These are phyloP conservation scores for Calendula officinalis DNA, from an alignment of 129 eudicot genomes.

Conservation along the genomic window DNA sequence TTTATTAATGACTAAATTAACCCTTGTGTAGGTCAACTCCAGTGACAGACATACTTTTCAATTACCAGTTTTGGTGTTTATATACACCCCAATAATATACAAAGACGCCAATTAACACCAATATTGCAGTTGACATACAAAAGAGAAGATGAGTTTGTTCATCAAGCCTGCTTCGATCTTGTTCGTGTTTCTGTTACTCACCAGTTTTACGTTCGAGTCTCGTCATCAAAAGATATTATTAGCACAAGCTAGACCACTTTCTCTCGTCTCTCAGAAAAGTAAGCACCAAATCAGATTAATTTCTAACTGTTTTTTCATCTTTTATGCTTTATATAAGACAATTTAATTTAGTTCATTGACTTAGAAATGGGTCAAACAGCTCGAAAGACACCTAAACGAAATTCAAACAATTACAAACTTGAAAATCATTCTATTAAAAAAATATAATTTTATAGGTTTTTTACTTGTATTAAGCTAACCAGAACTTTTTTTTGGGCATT, in stretches of 20 bases:
- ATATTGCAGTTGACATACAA: neutral
- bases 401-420: no score
- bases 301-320: neutral
- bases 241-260: slow-evolving; percentile 29
- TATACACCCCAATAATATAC: slow-evolving; percentile 20
- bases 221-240: neutral
- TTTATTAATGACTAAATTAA: neutral
- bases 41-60: slow-evolving; percentile 14
- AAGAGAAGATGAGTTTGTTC: slow-evolving; percentile 2
- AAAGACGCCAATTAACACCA: slow-evolving; percentile 4
- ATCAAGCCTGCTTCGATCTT: slow-evolving; percentile 2
- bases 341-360: neutral
- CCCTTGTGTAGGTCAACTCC: slow-evolving; percentile 1
- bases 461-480: neutral
- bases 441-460: no score
- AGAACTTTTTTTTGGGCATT: no score
- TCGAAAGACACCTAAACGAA: no score
- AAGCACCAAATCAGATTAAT: slow-evolving; percentile 2
- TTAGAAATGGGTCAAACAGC: neutral
- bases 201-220: slow-evolving; percentile 4
- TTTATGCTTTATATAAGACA: neutral
- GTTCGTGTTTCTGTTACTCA: slow-evolving; percentile 14
- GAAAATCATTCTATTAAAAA: no score
- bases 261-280: slow-evolving; percentile 14
- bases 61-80: slow-evolving; percentile 13